A percentile compares a stretch with the other conserved stretches of the same genome.
Evolutionary conservation across 495 filamentous ascomycete species (phyloP).

Genomic region (Trichodelitschia bisporula): DNA sequence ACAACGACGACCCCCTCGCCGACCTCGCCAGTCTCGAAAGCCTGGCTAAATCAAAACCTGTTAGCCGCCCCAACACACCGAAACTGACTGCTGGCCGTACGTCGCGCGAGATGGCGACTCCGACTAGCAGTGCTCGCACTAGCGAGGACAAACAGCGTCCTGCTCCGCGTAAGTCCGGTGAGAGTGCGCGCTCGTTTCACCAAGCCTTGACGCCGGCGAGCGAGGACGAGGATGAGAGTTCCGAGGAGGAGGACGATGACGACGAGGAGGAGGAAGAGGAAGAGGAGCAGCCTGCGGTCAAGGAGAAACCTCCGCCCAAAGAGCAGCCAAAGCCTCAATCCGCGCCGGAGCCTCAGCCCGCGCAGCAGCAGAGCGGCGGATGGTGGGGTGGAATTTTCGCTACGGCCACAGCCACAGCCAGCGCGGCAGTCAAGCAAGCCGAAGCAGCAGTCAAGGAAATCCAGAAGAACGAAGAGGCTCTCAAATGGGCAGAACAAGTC

Average conservation of each 20-base stretch:
- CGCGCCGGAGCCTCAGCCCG: conserved; percentile 9
- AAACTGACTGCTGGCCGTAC: conserved; percentile 17
- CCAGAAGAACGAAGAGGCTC: conserved; percentile 86
- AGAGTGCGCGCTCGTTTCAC: conserved; percentile 46
- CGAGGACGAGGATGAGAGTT: conserved; percentile 3
- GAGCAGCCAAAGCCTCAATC: too few relatives aligned
- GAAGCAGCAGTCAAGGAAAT: conserved; percentile 87
- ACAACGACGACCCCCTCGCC: conserved; percentile 48
- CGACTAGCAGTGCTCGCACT: conserved; percentile 21
- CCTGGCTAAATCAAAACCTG: conserved; percentile 25
- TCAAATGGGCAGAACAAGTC: conserved; percentile 86
- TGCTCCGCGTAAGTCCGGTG: conserved; percentile 38
- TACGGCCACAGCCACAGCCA: conserved; percentile 40
- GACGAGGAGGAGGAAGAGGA: conserved; percentile 3
- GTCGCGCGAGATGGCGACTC: conserved; percentile 30
- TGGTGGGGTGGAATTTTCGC: conserved; percentile 83
- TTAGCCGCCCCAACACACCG: conserved; percentile 62
- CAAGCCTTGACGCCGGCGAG: conserved; percentile 20
- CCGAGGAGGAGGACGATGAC: not conserved
- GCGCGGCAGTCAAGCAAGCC: conserved; percentile 77
- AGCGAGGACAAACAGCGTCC: conserved; percentile 33
- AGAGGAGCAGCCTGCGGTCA: too few relatives aligned
- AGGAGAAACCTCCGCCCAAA: too few relatives aligned
- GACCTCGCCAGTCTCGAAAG: conserved; percentile 56
- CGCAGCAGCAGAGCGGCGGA: conserved; percentile 28